Evolutionary conservation across 371 early-diverging fungal genomes (phyloP).

Genomic region (Mucor lusitanicus): DNA sequence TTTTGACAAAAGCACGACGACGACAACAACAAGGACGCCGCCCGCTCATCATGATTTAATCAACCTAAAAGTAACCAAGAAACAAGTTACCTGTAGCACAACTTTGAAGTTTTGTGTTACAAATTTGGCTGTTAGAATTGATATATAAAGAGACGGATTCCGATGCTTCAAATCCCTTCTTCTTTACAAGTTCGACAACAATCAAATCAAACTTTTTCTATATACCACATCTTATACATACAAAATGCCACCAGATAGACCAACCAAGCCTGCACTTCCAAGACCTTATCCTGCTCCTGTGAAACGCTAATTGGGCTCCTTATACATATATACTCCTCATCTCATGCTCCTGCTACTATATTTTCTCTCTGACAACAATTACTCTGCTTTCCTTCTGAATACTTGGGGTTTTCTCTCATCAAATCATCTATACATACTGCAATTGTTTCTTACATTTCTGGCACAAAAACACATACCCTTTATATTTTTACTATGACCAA

Average conservation of each 20-base stretch:
- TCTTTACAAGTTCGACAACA: not conserved
- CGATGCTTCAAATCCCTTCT: not conserved
- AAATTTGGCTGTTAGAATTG: not conserved
- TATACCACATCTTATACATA: not conserved
- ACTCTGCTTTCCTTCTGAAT: conserved; percentile 1
- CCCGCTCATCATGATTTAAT: not conserved
- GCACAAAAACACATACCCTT: conserved; percentile 5
- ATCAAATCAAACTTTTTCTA: not conserved
- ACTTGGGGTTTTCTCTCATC: not conserved
- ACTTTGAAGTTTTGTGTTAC: conserved; percentile 5
- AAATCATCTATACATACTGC: not conserved
- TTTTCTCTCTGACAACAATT: not conserved
- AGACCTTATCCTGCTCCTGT: conserved; percentile 31
- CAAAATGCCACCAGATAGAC: conserved; percentile 35
- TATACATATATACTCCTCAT: not conserved
- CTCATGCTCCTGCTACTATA: not conserved
- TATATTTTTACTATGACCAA: not conserved
- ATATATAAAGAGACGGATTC: not conserved
- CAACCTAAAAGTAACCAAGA: not conserved
- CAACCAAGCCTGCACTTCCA: conserved; percentile 23
- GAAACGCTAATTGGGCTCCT: conserved; percentile 10
- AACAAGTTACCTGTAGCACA: not conserved
- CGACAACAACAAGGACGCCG: not conserved
- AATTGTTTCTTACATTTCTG: conserved; percentile 9
- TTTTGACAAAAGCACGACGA: not conserved